Evolutionary conservation across 768 basidiomycete species (phyloP).

Genomic region (Amylocystis lapponica): DNA sequence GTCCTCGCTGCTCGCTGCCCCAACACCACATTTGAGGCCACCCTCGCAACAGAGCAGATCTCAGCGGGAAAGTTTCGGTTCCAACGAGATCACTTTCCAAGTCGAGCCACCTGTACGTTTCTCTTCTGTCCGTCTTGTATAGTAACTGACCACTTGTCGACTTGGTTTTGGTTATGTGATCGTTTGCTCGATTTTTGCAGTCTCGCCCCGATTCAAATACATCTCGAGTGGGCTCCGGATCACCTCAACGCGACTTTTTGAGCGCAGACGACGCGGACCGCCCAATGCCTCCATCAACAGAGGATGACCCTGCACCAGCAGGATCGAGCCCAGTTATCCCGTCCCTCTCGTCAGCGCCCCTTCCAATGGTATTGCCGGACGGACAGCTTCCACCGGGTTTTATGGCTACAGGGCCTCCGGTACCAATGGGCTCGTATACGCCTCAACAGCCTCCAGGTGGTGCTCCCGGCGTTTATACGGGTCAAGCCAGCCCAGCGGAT

Average conservation of each 20-base stretch:
- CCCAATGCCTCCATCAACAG: conserved; percentile 21
- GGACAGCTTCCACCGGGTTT: conserved; percentile 34
- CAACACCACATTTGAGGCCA: conserved; percentile 6
- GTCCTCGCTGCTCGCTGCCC: neutral
- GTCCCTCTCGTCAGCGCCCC: neutral
- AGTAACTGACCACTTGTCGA: neutral
- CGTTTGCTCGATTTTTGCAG: conserved; percentile 10
- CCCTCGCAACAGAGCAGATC: conserved; percentile 3
- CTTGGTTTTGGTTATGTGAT: neutral
- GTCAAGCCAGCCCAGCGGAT: conserved; percentile 14
- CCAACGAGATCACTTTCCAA: conserved; percentile 7
- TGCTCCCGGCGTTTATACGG: conserved; percentile 7
- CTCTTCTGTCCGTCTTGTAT: neutral
- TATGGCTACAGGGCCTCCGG: conserved; percentile 22
- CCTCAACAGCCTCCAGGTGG: too few species aligned
- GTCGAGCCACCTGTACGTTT: conserved; percentile 15
- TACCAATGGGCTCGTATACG: conserved; percentile 8
- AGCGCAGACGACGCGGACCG: conserved; percentile 33
- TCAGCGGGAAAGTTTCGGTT: neutral
- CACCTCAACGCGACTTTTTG: conserved; percentile 26
- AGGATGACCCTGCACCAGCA: conserved; percentile 4
- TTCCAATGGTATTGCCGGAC: conserved; percentile 22
- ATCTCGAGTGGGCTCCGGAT: conserved; percentile 19
- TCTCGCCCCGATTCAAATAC: conserved; percentile 34
- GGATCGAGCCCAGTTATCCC: neutral